Evolutionary conservation across 2,329 filamentous ascomycete species (phyloP).

Genomic region (Tolypocladium inflatum): DNA sequence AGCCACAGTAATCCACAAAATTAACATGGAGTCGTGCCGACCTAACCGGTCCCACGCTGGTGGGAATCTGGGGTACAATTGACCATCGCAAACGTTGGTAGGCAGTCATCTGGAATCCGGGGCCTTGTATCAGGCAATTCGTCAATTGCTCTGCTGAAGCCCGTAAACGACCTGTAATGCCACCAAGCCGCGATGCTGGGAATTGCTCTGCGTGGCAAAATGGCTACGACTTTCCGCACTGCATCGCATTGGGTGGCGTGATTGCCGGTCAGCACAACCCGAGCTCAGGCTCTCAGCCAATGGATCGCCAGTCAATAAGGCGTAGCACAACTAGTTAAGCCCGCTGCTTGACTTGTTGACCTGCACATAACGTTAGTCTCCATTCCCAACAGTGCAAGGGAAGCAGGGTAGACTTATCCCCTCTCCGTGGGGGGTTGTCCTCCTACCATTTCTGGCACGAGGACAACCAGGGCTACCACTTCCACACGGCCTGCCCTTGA

Average conservation of each 20-base stretch:
- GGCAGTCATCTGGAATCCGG: background rate
- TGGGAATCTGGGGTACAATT: background rate
- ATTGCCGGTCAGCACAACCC: background rate
- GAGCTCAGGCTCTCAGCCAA: background rate
- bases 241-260: background rate
- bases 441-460: slow-evolving; percentile 41
- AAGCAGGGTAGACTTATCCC: slow-evolving; percentile 38
- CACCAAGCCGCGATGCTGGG: too few species aligned
- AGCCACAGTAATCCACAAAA: background rate
- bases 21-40: background rate
- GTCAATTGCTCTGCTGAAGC: background rate
- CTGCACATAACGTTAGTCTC: slow-evolving; percentile 18
- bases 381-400: slow-evolving; percentile 2
- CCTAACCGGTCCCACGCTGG: background rate
- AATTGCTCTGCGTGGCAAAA: background rate
- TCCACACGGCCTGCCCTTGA: slow-evolving; percentile 26
- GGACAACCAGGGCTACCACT: slow-evolving; percentile 38
- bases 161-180: background rate
- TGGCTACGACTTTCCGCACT: background rate
- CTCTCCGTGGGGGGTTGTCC: slow-evolving; percentile 34
- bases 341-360: background rate
- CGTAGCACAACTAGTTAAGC: background rate
- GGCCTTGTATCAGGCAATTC: background rate
- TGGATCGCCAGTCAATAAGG: too few species aligned
- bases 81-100: background rate